A percentile compares a stretch with the other conserved stretches of the same genome.
Conservation (phyloP, 495 filamentous ascomycete genomes). For the Daldinia bambusicola region DNA sequence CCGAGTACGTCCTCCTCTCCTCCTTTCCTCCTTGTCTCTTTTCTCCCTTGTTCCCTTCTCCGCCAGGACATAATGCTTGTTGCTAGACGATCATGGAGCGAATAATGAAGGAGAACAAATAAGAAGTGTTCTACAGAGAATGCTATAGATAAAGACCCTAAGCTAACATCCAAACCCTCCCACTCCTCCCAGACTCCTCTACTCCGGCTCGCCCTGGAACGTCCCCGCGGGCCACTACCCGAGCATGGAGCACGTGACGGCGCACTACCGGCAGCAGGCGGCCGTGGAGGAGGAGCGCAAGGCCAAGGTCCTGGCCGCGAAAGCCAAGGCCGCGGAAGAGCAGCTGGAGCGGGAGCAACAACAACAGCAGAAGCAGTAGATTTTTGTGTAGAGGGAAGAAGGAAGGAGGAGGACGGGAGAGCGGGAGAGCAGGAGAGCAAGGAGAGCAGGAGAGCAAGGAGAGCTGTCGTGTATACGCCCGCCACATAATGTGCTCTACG, state of each 20-base stretch:
- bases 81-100: too few species aligned
- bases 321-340: conserved; percentile 27
- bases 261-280: conserved; percentile 59
- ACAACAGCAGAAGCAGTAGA: background rate
- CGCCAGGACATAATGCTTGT: too few species aligned
- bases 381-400: too few species aligned
- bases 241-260: conserved; percentile 58
- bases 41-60: too few species aligned
- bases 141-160: too few species aligned
- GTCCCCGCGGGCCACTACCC: conserved; percentile 58
- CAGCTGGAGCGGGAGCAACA: conserved; percentile 20
- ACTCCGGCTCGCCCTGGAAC: conserved; percentile 55
- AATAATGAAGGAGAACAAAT: background rate
- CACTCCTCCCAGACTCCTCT: conserved; percentile 53
- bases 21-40: background rate
- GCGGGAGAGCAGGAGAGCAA: too few species aligned
- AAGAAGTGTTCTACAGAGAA: too few species aligned
- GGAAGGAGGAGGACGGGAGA: too few species aligned
- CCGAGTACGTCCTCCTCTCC: conserved; percentile 55
- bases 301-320: conserved; percentile 53
- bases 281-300: conserved; percentile 59
- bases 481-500: background rate
- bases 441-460: too few species aligned
- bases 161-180: background rate
- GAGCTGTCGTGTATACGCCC: too few species aligned